Evolutionary conservation across 345 rosid species (phyloP).

Genomic region (Sapria himalayana): DNA sequence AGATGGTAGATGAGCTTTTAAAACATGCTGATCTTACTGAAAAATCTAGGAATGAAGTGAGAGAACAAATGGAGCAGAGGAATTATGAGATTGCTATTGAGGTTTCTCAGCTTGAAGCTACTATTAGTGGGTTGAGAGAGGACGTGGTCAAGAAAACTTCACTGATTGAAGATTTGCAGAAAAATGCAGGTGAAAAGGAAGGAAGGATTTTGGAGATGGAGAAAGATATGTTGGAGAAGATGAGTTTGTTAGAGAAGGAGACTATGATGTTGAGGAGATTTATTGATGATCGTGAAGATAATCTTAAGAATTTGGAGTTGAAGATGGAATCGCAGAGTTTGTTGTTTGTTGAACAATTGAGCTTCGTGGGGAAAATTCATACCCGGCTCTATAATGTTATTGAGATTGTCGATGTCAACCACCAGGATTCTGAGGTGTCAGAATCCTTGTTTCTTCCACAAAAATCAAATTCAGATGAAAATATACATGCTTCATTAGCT

Average conservation of each 20-base stretch:
- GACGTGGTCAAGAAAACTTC: slow-evolving; percentile 44
- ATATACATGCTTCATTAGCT: slow-evolving; percentile 66
- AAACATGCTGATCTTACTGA: slow-evolving; percentile 36
- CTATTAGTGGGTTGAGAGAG: slow-evolving; percentile 46
- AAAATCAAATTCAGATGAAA: slow-evolving; percentile 67
- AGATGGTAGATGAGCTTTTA: slow-evolving; percentile 80
- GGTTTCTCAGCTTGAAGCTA: slow-evolving; percentile 88
- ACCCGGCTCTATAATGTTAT: slow-evolving; percentile 37
- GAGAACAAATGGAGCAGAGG: slow-evolving; percentile 85
- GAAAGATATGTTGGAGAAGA: slow-evolving; percentile 29
- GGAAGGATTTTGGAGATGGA: slow-evolving; percentile 30
- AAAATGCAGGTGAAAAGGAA: slow-evolving; percentile 30
- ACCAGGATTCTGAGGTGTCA: slow-evolving; percentile 45
- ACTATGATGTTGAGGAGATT: slow-evolving; percentile 36
- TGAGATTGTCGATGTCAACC: slow-evolving; percentile 36
- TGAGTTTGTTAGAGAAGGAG: slow-evolving; percentile 29
- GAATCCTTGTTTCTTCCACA: slow-evolving; percentile 79
- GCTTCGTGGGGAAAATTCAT: slow-evolving; percentile 62
- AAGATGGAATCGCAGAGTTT: slow-evolving; percentile 54
- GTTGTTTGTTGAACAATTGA: slow-evolving; percentile 64
- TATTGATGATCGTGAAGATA: slow-evolving; percentile 55
- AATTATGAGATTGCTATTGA: slow-evolving; percentile 96
- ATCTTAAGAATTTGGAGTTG: slow-evolving; percentile 32
- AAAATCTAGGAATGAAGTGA: slow-evolving; percentile 67
- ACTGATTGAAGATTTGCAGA: slow-evolving; percentile 35